phyloP scores from a whole-genome alignment of 2,329 filamentous ascomycete genomes.

The Alternaria gansuensis region DNA sequence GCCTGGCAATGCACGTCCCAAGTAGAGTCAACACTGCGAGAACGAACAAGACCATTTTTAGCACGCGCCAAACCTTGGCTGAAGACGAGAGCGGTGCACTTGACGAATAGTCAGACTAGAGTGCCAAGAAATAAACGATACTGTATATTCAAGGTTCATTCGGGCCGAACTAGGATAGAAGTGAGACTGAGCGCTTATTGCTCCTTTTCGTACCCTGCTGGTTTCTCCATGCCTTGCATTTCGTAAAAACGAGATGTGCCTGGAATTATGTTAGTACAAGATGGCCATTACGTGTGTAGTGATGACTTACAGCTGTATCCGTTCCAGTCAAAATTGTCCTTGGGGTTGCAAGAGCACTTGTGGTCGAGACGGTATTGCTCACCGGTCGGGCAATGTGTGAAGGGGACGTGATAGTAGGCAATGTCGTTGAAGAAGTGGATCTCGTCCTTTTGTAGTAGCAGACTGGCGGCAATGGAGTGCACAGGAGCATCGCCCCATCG shows the following conservation, averaged over 20 bases:
- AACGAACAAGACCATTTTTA: constrained; percentile 33
- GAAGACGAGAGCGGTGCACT: constrained; percentile 42
- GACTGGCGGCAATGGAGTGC: constrained; percentile 91
- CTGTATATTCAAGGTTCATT: constrained; percentile 12
- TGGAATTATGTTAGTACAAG: constrained; percentile 57
- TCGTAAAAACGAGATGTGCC: constrained; percentile 89
- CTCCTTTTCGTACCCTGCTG: constrained; percentile 82
- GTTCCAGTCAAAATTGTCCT: constrained; percentile 99
- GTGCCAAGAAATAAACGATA: constrained; percentile 12
- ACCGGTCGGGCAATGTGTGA: constrained; percentile 94
- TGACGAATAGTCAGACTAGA: constrained; percentile 37
- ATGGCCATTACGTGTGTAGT: not conserved
- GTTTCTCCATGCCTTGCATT: constrained; percentile 80
- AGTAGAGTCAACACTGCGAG: constrained; percentile 28
- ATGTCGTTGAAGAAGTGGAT: constrained; percentile 99
- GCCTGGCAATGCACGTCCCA: constrained; percentile 27
- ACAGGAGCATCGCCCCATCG: constrained; percentile 98
- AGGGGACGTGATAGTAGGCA: constrained; percentile 96
- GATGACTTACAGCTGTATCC: constrained; percentile 86
- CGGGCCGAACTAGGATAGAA: constrained; percentile 14
- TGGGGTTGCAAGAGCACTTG: constrained; percentile 93
- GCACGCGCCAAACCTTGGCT: constrained; percentile 36
- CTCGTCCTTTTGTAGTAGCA: constrained; percentile 90
- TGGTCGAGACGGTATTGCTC: constrained; percentile 84
- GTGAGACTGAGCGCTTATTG: constrained; percentile 48